These are phyloP conservation scores for Tolypocladium ophioglossoides DNA, from an alignment of 2,329 filamentous ascomycete genomes.

Conservation along the genomic window DNA sequence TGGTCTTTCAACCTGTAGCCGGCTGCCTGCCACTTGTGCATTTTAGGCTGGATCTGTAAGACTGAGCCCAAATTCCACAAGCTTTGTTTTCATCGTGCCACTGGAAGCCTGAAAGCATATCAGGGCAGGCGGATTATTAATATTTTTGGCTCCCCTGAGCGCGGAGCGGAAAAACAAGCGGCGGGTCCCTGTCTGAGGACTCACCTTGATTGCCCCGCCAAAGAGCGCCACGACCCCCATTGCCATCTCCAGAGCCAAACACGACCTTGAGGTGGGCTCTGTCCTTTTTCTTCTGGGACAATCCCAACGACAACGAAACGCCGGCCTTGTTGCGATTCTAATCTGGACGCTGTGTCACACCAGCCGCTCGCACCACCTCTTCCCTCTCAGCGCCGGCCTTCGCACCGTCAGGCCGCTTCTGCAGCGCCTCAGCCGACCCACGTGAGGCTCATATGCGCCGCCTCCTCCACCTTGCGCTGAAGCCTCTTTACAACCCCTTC, in stretches of 20 bases:
- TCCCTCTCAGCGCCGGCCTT: background rate
- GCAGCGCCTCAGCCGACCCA: background rate
- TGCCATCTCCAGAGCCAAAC: constrained; percentile 6
- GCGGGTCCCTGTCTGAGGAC: constrained; percentile 4
- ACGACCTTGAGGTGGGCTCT: constrained; percentile 11
- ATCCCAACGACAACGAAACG: background rate
- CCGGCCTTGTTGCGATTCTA: background rate
- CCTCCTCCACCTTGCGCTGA: background rate
- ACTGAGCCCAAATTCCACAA: background rate
- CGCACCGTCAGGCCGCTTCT: background rate
- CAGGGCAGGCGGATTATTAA: too few species aligned
- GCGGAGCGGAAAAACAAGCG: constrained; percentile 20
- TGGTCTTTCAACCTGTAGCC: background rate
- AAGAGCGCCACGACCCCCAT: constrained; percentile 3
- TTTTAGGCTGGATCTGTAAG: background rate
- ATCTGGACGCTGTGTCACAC: background rate
- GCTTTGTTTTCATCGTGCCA: background rate
- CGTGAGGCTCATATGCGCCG: background rate
- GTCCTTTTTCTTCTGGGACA: constrained; percentile 11
- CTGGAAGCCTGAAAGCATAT: too few species aligned
- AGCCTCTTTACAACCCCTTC: background rate
- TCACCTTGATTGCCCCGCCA: constrained; percentile 20
- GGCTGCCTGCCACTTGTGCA: background rate
- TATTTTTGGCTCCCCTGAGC: background rate
- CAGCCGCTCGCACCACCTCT: background rate